Percentiles rank a stretch among this genome's conserved stretches.
These are phyloP conservation scores for Pseudotulostoma volvatum DNA, from an alignment of 495 filamentous ascomycete genomes.

Conservation along the genomic window DNA sequence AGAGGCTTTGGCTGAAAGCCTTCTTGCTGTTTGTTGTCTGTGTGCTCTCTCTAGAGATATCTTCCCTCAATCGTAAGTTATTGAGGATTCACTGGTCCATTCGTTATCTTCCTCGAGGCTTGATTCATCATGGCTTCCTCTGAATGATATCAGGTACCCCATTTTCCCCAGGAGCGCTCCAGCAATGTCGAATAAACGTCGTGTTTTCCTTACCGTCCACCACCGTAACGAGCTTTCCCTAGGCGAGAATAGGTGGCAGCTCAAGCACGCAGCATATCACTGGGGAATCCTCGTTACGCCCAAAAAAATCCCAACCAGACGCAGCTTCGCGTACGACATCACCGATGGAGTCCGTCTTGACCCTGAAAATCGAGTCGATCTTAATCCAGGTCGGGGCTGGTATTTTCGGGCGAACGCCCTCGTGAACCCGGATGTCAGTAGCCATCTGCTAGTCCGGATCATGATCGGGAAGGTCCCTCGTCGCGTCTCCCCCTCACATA, in stretches of 20 bases:
- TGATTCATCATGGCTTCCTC: no score
- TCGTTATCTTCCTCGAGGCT: no score
- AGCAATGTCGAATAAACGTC: slow-evolving; percentile 5
- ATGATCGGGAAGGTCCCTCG: slow-evolving; percentile 9
- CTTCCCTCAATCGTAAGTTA: no score
- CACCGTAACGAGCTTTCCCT: slow-evolving; percentile 9
- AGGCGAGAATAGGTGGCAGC: slow-evolving; percentile 4
- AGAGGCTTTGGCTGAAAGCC: no score
- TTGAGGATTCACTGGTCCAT: no score
- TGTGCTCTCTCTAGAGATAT: no score
- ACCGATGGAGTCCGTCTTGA: slow-evolving; percentile 8
- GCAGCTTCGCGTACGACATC: no score
- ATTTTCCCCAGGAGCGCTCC: no score
- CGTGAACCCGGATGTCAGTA: slow-evolving; percentile 2
- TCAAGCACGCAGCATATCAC: slow-evolving; percentile 9
- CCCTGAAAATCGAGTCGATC: not conserved
- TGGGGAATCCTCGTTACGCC: slow-evolving; percentile 8
- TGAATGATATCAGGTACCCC: no score
- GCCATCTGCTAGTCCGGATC: slow-evolving; percentile 4
- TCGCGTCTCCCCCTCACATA: not conserved
- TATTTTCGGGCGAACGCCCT: slow-evolving; percentile 4
- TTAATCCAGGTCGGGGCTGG: slow-evolving; percentile 6
- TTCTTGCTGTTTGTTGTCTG: no score
- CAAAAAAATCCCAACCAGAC: no score
- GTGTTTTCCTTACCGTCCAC: slow-evolving; percentile 7